A percentile compares a stretch with the other conserved stretches of the same genome.
phyloP scores from a whole-genome alignment of 2,329 filamentous ascomycete species.

The Trichoderma simmonsii region DNA sequence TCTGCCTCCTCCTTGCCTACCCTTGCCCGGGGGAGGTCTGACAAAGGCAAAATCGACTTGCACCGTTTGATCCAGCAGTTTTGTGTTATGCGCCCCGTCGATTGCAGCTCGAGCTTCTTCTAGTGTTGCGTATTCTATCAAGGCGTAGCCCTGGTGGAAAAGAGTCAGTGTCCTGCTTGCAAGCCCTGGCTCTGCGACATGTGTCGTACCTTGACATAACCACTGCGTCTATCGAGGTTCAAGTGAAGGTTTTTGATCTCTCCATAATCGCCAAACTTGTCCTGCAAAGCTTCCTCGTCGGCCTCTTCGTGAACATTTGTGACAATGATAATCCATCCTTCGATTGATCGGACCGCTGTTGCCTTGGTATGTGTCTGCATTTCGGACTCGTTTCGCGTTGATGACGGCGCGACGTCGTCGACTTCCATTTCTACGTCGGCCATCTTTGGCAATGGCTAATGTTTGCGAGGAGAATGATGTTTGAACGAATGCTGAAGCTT shows the following conservation, averaged over 20 bases:
- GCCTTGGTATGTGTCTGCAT: slow-evolving; percentile 72
- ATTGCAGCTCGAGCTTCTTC: slow-evolving; percentile 79
- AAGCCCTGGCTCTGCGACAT: background rate
- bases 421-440: slow-evolving; percentile 59
- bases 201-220: slow-evolving; percentile 72
- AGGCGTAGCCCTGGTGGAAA: slow-evolving; percentile 65
- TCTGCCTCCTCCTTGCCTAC: slow-evolving; percentile 35
- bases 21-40: slow-evolving; percentile 62
- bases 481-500: background rate
- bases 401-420: slow-evolving; percentile 41
- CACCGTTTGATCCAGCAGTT: slow-evolving; percentile 78
- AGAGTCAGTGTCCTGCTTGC: background rate
- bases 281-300: slow-evolving; percentile 76
- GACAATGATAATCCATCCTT: slow-evolving; percentile 85
- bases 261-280: slow-evolving; percentile 78
- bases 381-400: slow-evolving; percentile 53
- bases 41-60: slow-evolving; percentile 84
- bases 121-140: slow-evolving; percentile 80
- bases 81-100: slow-evolving; percentile 71
- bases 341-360: slow-evolving; percentile 79
- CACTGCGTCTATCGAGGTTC: slow-evolving; percentile 77
- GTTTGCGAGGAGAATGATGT: background rate
- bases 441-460: slow-evolving; percentile 36
- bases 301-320: slow-evolving; percentile 88
- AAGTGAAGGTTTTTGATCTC: slow-evolving; percentile 85